phyloP scores from a whole-genome alignment of 257 asterid genomes.

The Ocimum tenuiflorum region DNA sequence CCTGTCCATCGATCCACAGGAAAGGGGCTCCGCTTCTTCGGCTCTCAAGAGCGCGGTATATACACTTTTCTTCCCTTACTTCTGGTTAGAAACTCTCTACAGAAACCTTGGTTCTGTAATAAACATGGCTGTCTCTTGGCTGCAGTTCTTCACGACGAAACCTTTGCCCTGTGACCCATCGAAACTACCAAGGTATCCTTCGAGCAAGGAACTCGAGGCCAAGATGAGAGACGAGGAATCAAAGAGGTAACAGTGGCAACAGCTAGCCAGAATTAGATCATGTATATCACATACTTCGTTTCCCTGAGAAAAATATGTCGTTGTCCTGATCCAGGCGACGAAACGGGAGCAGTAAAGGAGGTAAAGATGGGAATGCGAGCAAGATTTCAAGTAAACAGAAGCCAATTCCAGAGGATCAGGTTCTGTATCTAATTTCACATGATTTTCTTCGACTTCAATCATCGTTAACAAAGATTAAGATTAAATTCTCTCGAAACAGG shows the following conservation, averaged over 20 bases:
- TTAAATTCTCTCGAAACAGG: constrained; percentile 22
- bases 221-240: constrained; percentile 66
- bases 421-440: constrained; percentile 9
- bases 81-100: background rate
- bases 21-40: constrained; percentile 68
- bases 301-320: background rate
- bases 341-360: constrained; percentile 36
- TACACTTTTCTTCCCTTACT: background rate
- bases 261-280: background rate
- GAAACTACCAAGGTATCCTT: constrained; percentile 68
- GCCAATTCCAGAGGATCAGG: constrained; percentile 29
- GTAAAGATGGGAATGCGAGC: constrained; percentile 25
- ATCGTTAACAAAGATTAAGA: background rate
- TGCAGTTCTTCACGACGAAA: constrained; percentile 65
- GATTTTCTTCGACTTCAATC: background rate
- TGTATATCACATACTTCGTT: background rate
- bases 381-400: constrained; percentile 19
- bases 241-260: constrained; percentile 37
- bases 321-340: background rate
- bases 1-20: constrained; percentile 75
- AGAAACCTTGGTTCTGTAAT: background rate
- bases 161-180: constrained; percentile 90
- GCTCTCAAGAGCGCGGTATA: constrained; percentile 73
- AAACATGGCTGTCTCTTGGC: background rate
- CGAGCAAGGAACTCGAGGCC: constrained; percentile 74